Evolutionary conservation across 225 moss, liverwort and hornwort species (phyloP).

Genomic region (Antitrichia curtipendula): DNA sequence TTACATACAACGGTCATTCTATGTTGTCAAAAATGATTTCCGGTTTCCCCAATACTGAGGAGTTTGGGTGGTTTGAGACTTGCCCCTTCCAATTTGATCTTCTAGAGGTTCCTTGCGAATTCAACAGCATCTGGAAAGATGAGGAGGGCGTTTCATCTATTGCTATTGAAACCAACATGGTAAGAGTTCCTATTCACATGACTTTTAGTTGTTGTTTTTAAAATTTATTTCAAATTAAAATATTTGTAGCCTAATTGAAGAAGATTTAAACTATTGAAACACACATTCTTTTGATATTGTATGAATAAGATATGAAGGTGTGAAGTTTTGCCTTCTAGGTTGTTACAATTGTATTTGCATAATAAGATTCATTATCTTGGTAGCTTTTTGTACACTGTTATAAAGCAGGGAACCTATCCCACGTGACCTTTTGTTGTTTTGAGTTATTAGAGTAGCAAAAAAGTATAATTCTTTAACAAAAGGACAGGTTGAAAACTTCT

Average conservation of each 20-base stretch:
- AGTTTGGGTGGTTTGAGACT: slow-evolving; percentile 14
- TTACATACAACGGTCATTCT: slow-evolving; percentile 28
- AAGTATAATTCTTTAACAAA: background rate
- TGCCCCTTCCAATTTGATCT: slow-evolving; percentile 40
- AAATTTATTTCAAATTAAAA: background rate
- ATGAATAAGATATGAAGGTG: background rate
- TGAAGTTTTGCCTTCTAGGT: background rate
- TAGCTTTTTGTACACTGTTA: background rate
- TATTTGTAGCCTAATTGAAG: background rate
- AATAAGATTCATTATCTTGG: too few relatives aligned
- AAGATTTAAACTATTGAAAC: background rate
- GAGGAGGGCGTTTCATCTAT: slow-evolving; percentile 9
- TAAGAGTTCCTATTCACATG: background rate
- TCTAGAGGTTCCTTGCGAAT: background rate
- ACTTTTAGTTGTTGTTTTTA: background rate
- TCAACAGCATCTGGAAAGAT: slow-evolving; percentile 2
- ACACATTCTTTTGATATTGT: background rate
- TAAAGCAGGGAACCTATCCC: background rate
- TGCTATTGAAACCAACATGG: slow-evolving; percentile 9
- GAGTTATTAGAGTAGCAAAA: background rate
- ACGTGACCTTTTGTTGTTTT: background rate
- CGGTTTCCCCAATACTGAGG: slow-evolving; percentile 43
- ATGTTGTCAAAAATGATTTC: slow-evolving; percentile 34
- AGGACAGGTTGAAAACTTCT: background rate
- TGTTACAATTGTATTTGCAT: background rate